A percentile compares a stretch with the other conserved stretches of the same genome.
Conservation (phyloP, 1,139 yeast genomes). For the Suhomyces yuchorum region DNA sequence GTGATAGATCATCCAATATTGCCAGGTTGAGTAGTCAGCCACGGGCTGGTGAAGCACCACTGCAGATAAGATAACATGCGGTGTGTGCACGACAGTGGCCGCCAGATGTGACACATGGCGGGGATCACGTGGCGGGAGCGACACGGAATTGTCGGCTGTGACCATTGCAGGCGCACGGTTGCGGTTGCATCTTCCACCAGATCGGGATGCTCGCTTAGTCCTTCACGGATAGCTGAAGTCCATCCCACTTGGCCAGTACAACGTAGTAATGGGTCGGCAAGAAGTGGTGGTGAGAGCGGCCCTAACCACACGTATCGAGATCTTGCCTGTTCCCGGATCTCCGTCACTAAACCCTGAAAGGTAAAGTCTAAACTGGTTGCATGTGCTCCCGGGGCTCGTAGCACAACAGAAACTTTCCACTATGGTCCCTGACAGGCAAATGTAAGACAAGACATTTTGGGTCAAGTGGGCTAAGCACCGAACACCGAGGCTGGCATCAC, state of each 20-base stretch:
- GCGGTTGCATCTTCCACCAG: background rate
- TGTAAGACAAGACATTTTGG: background rate
- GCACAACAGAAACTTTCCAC: background rate
- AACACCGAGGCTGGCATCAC: background rate
- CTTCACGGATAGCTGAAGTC: background rate
- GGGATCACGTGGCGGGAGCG: background rate
- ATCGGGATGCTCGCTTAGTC: background rate
- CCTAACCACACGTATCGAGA: background rate
- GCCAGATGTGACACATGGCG: background rate
- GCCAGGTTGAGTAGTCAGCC: background rate
- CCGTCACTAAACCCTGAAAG: conserved; percentile 2
- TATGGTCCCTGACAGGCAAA: conserved; percentile 1
- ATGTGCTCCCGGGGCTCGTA: conserved; percentile 1
- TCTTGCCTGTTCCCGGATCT: conserved; percentile 1
- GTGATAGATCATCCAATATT: background rate
- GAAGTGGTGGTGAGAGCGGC: background rate
- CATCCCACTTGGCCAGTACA: background rate
- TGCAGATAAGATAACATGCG: background rate
- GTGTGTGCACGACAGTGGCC: background rate
- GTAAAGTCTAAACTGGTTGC: conserved; percentile 1
- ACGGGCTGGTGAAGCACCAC: background rate
- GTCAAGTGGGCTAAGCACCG: conserved; percentile 1
- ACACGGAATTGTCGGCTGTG: background rate
- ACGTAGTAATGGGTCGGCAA: too few relatives aligned
- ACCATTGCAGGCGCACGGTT: background rate